A percentile compares a stretch with the other conserved stretches of the same genome.
These are phyloP conservation scores for Pseudogymnoascus pannorum DNA, from an alignment of 2,329 filamentous ascomycete species.

Conservation along the genomic window DNA sequence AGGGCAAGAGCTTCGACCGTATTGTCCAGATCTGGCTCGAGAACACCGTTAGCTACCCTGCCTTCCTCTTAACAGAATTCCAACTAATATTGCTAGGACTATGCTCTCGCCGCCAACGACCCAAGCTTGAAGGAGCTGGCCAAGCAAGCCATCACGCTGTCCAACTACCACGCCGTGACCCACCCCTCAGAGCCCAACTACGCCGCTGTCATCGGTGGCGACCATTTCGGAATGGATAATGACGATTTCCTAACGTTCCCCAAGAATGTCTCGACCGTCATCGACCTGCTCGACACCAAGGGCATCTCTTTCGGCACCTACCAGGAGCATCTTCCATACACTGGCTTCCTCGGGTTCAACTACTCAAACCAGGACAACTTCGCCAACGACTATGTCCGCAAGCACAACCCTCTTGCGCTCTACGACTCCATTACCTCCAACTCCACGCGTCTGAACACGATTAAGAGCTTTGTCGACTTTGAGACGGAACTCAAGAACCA, in stretches of 20 bases:
- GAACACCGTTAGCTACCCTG: slow-evolving; percentile 37
- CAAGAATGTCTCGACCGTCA: slow-evolving; percentile 38
- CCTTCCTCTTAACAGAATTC: not conserved
- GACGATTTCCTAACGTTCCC: slow-evolving; percentile 43
- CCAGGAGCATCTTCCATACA: slow-evolving; percentile 46
- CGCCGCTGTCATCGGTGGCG: slow-evolving; percentile 47
- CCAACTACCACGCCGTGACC: slow-evolving; percentile 46
- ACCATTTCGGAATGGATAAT: slow-evolving; percentile 48
- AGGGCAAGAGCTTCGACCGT: slow-evolving; percentile 51
- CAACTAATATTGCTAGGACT: not conserved
- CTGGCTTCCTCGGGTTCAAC: slow-evolving; percentile 39
- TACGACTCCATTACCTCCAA: slow-evolving; percentile 48
- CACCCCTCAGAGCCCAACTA: slow-evolving; percentile 59
- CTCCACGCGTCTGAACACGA: slow-evolving; percentile 43
- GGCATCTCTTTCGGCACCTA: slow-evolving; percentile 45
- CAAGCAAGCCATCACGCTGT: slow-evolving; percentile 47
- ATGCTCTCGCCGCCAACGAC: slow-evolving; percentile 22
- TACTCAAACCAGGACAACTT: slow-evolving; percentile 47
- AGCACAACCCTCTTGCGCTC: slow-evolving; percentile 50
- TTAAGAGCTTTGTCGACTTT: slow-evolving; percentile 58
- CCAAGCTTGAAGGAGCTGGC: slow-evolving; percentile 42
- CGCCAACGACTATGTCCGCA: slow-evolving; percentile 56
- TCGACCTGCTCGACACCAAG: slow-evolving; percentile 42
- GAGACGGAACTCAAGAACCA: slow-evolving; percentile 47
- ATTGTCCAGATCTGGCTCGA: slow-evolving; percentile 58